Evolutionary conservation across 768 basidiomycete species (phyloP), one percentile per base, ranked within the genome.

Genomic region (Cyclocybe aegerita): DNA sequence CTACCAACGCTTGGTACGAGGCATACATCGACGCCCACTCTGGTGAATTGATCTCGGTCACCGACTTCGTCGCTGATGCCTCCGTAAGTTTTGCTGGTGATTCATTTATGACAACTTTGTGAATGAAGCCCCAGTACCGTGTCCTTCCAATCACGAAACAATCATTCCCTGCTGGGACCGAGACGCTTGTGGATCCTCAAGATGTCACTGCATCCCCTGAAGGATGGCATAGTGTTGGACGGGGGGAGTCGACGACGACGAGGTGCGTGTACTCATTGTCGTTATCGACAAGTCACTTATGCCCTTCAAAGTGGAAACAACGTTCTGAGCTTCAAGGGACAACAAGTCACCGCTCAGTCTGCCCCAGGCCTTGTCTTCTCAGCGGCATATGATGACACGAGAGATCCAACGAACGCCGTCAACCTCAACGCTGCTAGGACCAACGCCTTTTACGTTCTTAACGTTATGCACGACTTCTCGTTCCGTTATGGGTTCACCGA

Each of bases 11-110:
- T 8, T 85, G 80, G 79, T 75, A 73, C 58, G 80, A 85, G 61
- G 82, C 80, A 0, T 82, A 81, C 52, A 74, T 85, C 39, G 82
- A 84, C 54, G 82, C 79, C 8, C 76, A 79, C 52, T 67, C 73
- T 12, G 77, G 77, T 10, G 77, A 78, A 31, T 60, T 84, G 30
- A 62, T 80, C 15, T 70, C 73, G n/a, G 68, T 82, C 31, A 76
- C 76, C 30, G 80, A 85, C 59, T 84, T 82, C 63, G 78, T 76
- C 29, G 60, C 73, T 14, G 65, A 72, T 32, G 72, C 74, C 4
- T 68, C 76, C 7, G 74, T 77, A 52, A 48, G 70, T 63, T 31
- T 5, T 43, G 29, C 46, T 32, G 14, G 11, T 11, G 6, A 35
- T 6, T 34, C 7, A 2, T 3, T 3, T 43, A 17, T 49, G 15